Evolutionary conservation across 2,329 filamentous ascomycete species (phyloP).

Genomic region (Aspergillus hortae): DNA sequence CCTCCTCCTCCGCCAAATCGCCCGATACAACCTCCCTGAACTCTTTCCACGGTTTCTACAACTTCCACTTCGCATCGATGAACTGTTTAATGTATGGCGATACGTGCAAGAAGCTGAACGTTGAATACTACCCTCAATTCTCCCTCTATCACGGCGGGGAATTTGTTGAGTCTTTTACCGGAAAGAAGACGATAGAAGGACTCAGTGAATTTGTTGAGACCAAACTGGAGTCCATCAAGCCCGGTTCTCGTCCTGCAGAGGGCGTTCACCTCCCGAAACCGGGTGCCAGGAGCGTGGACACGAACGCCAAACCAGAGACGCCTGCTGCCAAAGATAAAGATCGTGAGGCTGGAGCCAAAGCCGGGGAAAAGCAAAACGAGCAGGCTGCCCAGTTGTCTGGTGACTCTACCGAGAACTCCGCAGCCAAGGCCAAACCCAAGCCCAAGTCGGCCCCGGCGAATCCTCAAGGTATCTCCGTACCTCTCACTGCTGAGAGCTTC

Average conservation of each 20-base stretch:
- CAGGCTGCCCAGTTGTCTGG: conserved; percentile 26
- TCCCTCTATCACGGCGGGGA: conserved; percentile 76
- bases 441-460: conserved; percentile 63
- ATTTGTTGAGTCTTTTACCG: conserved; percentile 59
- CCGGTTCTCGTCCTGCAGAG: conserved; percentile 70
- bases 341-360: conserved; percentile 34
- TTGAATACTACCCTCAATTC: conserved; percentile 72
- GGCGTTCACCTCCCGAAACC: conserved; percentile 67
- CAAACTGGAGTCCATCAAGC: conserved; percentile 71
- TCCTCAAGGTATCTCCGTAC: conserved; percentile 67
- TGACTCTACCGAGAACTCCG: conserved; percentile 9
- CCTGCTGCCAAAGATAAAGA: conserved; percentile 43
- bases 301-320: conserved; percentile 34
- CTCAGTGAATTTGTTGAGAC: conserved; percentile 72
- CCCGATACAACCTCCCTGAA: conserved; percentile 53
- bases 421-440: conserved; percentile 42
- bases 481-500: conserved; percentile 80
- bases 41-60: conserved; percentile 76
- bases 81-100: conserved; percentile 84
- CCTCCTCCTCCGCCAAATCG: conserved; percentile 48
- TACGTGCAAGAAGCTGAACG: conserved; percentile 65
- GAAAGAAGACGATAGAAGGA: conserved; percentile 62
- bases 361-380: conserved; percentile 42
- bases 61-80: conserved; percentile 80
- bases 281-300: conserved; percentile 56